phyloP scores from a whole-genome alignment of 2,329 filamentous ascomycete genomes.

The Ophiocordyceps camponoti-saundersi region DNA sequence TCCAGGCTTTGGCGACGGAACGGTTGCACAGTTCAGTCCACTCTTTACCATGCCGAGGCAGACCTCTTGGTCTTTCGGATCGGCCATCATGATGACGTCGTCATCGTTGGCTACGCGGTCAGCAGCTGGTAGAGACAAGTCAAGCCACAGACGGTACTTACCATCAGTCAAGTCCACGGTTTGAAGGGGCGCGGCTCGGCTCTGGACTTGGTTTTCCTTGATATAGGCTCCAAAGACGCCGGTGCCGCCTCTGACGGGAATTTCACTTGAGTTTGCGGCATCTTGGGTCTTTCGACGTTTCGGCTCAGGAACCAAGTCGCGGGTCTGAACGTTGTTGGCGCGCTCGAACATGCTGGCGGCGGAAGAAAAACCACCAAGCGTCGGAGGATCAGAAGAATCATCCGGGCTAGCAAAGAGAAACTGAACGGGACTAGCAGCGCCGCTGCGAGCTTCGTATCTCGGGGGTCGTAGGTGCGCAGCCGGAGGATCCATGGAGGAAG shows the following conservation, averaged over 20 bases:
- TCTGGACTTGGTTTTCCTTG: constrained; percentile 35
- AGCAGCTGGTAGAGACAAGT: constrained; percentile 7
- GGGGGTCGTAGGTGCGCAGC: constrained; percentile 6
- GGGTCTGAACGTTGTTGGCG: not conserved
- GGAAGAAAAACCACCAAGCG: constrained; percentile 8
- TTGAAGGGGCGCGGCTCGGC: constrained; percentile 11
- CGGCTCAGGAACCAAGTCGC: constrained; percentile 15
- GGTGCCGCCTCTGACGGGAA: constrained; percentile 22
- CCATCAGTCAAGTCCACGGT: constrained; percentile 43
- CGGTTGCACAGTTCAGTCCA: constrained; percentile 45
- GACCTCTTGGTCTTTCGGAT: constrained; percentile 52
- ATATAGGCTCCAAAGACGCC: constrained; percentile 50
- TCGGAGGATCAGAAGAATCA: constrained; percentile 15
- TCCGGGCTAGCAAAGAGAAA: constrained; percentile 25
- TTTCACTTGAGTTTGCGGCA: constrained; percentile 16
- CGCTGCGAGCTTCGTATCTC: constrained; percentile 8
- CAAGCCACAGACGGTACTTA: constrained; percentile 10
- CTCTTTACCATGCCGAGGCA: constrained; percentile 67
- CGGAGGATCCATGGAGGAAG: constrained; percentile 8
- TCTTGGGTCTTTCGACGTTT: constrained; percentile 49
- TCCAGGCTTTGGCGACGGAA: constrained; percentile 53
- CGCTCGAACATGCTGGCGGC: constrained; percentile 1
- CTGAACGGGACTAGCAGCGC: constrained; percentile 15
- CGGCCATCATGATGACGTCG: constrained; percentile 37
- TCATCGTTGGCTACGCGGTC: constrained; percentile 33